Evolutionary conservation across 768 basidiomycete species (phyloP).

Genomic region (Rhodosporidiobolus sp.): DNA sequence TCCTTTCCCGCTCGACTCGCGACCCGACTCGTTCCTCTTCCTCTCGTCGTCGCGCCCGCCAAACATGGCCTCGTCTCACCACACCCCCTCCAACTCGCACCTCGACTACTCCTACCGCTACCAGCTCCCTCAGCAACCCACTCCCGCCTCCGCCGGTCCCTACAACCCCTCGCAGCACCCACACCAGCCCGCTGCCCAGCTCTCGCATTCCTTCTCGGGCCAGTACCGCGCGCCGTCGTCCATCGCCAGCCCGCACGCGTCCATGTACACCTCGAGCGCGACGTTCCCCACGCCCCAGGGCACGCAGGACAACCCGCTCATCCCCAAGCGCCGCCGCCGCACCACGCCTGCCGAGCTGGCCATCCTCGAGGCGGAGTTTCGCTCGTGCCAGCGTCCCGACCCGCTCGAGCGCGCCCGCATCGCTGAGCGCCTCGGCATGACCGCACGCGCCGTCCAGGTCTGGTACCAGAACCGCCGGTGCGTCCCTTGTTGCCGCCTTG

Average conservation of each 20-base stretch:
- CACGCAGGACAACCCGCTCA: slow-evolving; percentile 35
- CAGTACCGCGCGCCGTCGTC: neutral
- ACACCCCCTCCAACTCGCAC: neutral
- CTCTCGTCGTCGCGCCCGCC: neutral
- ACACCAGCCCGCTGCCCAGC: neutral
- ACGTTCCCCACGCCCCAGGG: neutral
- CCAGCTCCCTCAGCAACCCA: neutral
- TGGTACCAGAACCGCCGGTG: slow-evolving; percentile 46
- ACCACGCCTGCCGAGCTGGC: slow-evolving; percentile 51
- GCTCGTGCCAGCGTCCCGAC: slow-evolving; percentile 48
- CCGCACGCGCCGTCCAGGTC: slow-evolving; percentile 50
- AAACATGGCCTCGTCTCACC: neutral
- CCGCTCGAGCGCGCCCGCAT: slow-evolving; percentile 47
- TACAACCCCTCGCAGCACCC: neutral
- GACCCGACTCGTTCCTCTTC: no score
- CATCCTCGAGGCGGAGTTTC: slow-evolving; percentile 50
- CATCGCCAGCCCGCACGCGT: neutral
- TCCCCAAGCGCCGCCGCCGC: slow-evolving; percentile 49
- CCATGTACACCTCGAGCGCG: neutral
- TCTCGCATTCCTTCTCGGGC: neutral
- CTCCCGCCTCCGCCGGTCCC: neutral
- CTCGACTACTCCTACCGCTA: neutral
- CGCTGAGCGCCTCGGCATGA: slow-evolving; percentile 50
- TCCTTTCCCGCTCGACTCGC: neutral
- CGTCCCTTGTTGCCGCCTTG: neutral